Conservation (phyloP, 257 asterid species). For the Solanum chiquidenum region DNA sequence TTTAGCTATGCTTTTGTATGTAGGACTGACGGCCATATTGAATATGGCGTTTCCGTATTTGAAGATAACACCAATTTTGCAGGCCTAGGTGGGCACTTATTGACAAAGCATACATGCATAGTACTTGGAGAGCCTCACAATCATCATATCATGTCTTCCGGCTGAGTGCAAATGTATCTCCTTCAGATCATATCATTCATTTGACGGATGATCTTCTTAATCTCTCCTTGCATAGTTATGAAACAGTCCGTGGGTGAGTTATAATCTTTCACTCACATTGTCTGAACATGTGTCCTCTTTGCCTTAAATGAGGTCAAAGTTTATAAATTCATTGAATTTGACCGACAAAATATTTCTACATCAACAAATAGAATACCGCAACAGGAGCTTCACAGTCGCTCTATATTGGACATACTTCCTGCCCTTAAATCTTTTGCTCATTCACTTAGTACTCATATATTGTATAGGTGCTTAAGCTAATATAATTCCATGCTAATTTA, state of each 20-base stretch:
- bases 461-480: not conserved
- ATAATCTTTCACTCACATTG: not conserved
- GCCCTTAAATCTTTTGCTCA: not conserved
- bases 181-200: slow-evolving; percentile 52
- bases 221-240: slow-evolving; percentile 85
- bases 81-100: slow-evolving; percentile 96
- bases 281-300: not conserved
- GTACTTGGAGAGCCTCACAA: slow-evolving; percentile 97
- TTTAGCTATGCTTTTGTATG: slow-evolving; percentile 2
- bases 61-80: slow-evolving; percentile 9
- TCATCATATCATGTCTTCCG: slow-evolving; percentile 79
- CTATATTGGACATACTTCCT: not conserved
- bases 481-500: not conserved
- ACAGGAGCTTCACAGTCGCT: not conserved
- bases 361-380: not conserved
- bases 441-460: not conserved
- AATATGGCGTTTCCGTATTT: not conserved
- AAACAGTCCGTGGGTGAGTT: slow-evolving; percentile 86
- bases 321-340: not conserved
- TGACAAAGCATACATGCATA: slow-evolving; percentile 91
- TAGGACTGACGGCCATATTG: not conserved
- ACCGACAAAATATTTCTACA: not conserved
- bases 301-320: not conserved
- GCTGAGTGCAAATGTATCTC: slow-evolving; percentile 36
- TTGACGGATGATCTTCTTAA: slow-evolving; percentile 79